A percentile compares a stretch with the other conserved stretches of the same genome.
Conservation (phyloP, 129 eudicot species). For the Silybum marianum region DNA sequence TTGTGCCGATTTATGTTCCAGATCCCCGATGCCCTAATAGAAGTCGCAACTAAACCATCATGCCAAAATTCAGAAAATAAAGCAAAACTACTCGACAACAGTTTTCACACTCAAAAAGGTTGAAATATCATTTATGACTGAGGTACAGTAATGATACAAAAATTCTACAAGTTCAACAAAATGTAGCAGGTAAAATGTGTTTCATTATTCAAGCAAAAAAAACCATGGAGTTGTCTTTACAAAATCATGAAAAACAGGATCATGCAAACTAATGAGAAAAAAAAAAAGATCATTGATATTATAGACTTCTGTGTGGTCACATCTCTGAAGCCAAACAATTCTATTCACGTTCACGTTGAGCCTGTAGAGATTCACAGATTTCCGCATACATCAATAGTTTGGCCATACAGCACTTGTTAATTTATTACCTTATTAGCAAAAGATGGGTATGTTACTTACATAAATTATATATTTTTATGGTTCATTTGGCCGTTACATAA, state of each 20-base stretch:
- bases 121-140: slow-evolving; percentile 1
- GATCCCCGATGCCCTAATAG: neutral
- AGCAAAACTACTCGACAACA: neutral
- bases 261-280: neutral
- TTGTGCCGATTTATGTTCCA: neutral
- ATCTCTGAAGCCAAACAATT: slow-evolving; percentile 9
- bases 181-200: neutral
- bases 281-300: slow-evolving; percentile 7
- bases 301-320: slow-evolving; percentile 8
- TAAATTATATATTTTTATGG: neutral
- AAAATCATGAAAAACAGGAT: slow-evolving; percentile 23
- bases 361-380: slow-evolving; percentile 11
- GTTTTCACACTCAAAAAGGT: neutral
- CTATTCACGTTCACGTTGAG: slow-evolving; percentile 5
- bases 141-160: neutral
- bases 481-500: neutral
- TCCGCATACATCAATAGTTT: slow-evolving; percentile 8
- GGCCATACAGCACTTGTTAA: neutral
- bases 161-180: neutral
- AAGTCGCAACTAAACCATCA: neutral
- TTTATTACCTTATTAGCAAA: neutral
- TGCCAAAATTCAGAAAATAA: neutral
- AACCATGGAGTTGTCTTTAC: slow-evolving; percentile 5
- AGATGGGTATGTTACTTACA: neutral
- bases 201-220: slow-evolving; percentile 13